These are phyloP conservation scores for Penicillium concentricum DNA, from an alignment of 2,329 filamentous ascomycete genomes.

Conservation along the genomic window DNA sequence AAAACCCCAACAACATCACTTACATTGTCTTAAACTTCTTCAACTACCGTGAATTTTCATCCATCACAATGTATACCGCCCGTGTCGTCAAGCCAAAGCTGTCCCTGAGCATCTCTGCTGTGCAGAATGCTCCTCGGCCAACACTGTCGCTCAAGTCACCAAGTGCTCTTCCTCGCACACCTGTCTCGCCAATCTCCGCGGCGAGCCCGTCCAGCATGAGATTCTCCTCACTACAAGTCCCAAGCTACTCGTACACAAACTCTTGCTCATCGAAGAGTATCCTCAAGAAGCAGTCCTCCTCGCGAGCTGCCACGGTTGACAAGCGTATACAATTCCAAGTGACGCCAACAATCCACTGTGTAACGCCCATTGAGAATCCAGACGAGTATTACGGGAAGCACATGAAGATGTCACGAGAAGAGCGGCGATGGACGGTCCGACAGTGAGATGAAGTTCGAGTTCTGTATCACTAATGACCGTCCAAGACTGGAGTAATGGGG, in stretches of 20 bases:
- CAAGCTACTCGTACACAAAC: constrained; percentile 46
- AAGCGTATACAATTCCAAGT: constrained; percentile 47
- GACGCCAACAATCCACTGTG: constrained; percentile 46
- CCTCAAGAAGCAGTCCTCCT: constrained; percentile 43
- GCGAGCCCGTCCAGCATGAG: constrained; percentile 44
- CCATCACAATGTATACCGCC: constrained; percentile 41
- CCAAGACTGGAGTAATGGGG: not conserved
- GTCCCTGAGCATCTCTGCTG: constrained; percentile 45
- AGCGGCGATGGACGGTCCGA: constrained; percentile 46
- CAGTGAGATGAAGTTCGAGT: constrained; percentile 27
- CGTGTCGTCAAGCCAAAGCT: constrained; percentile 47
- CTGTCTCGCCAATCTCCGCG: constrained; percentile 43
- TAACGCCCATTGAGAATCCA: constrained; percentile 50
- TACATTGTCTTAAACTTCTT: constrained; percentile 1
- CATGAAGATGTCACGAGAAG: constrained; percentile 46
- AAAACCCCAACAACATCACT: constrained; percentile 1
- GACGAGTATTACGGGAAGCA: constrained; percentile 51
- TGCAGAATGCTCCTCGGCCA: constrained; percentile 35
- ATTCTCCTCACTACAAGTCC: constrained; percentile 42
- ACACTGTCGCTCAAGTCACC: constrained; percentile 47
- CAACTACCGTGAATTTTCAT: not conserved
- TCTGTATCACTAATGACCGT: constrained; percentile 4
- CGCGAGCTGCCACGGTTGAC: constrained; percentile 16
- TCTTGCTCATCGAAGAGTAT: constrained; percentile 48
- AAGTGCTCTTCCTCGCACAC: constrained; percentile 40